Base-by-base conservation (phyloP, 2,329 filamentous ascomycete species). In the Blumeria hordei region DNA sequence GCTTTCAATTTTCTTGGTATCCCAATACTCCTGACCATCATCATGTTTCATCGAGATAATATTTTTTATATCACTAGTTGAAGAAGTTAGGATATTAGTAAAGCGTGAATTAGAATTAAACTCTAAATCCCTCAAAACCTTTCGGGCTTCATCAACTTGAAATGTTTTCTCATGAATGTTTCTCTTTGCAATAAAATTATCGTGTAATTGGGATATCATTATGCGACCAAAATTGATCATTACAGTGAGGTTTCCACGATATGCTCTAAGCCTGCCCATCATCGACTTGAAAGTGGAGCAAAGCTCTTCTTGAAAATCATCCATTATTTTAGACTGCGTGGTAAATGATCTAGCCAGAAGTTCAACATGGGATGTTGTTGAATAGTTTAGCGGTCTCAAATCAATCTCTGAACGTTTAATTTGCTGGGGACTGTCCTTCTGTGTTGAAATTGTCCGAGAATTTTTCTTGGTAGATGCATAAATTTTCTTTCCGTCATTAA, bases 161-260 rank as follows among this genome's bases (percentile, higher is more conserved):
- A 39, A 16, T 2, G 54, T 53, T 12, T 47, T 52, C 8, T 55
- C 21, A 35, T 55, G 32, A 6, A 33, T 52, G 4, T 59, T 54
- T 3, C 52, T 56, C 10, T 53, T 49, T 3, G 58, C 58, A 53
- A 61, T 39, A 8, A 56, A 55, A 6, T 49, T 55, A 10, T 45
- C 33, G 16, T 56, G 50, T 8, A 63, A 32, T 14, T 55, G 54
- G 12, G 51, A 50, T 9, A 63, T 21, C 1, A 65, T 41, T 18
- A 64, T 62, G 4, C 63, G 60, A 41, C 64, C 64, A 56, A 66
- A 64, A 12, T 64, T 58, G 12, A 57, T 58, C 28, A 61, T 57
- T 12, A 65, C 52, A 8, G 28, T 47, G 36, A 64, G 14, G 18
- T 61, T 34, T 14, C 64, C 64, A 33, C 45, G 57, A 53, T 62